Evolutionary conservation across 2,329 filamentous ascomycete species (phyloP), one percentile per base, ranked within the genome.

Genomic region (Cytospora schulzeri): DNA sequence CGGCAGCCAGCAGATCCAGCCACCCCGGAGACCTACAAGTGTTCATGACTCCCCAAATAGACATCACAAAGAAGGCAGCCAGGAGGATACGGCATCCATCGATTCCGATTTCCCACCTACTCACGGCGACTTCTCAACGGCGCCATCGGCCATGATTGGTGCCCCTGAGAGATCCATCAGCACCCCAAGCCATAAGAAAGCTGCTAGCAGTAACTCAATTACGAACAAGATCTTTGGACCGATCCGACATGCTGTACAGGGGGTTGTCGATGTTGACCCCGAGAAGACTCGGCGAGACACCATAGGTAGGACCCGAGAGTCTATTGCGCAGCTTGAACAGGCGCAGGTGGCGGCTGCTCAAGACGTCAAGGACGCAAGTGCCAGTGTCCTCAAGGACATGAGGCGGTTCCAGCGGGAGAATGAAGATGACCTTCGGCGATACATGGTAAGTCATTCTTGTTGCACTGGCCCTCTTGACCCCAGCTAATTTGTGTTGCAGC

Each of bases 21-120:
- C 88, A 1, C 88, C 91, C 4, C 86, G 87, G 70, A 85, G 92
- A 67, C 94, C 92, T 8, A 80, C 85, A 15, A 83, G 83, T 68
- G 76, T 83, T 72, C 74, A 86, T 74, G 84, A 86, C 67, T 74
- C 80, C 4, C 73, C 79, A 5, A 75, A 78, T 26, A 78, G 81
- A 69, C 81, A 81, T 69, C 80, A 80, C 63, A 79, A 83, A 66
- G 86, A 89, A 63, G 83, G 82, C 59, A 83, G 83, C 71, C 79
- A 80, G 73, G 91, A 94, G 65, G 92, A 97, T 71, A 92, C 92
- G 2, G 91, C 91, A 31, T 96, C 92, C 1, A 93, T 97, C 65
- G 95, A 99, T 76, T 97, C 93, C 0, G 95, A 98, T 75, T 99
- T 99, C 69, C 93, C 94, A 3, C 91, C 93, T 1, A 96, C 91